Evolutionary conservation across 345 rosid genomes (phyloP).

Genomic region (Salix exigua): DNA sequence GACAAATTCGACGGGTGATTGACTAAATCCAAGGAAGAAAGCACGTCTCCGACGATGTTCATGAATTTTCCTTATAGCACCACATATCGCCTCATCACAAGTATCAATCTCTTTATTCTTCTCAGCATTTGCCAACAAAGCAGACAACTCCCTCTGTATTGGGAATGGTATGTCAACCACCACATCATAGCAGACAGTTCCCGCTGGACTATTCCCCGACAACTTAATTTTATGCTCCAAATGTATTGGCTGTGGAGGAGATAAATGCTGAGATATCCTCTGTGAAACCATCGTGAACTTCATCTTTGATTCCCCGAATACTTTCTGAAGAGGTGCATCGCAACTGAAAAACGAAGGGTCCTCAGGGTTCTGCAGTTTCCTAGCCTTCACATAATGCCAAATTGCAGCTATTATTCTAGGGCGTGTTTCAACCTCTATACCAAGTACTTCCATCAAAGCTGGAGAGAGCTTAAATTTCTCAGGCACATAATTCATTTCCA

Average conservation of each 20-base stretch:
- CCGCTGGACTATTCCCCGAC: slow-evolving; percentile 73
- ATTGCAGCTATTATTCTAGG: slow-evolving; percentile 95
- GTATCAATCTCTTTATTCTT: slow-evolving; percentile 94
- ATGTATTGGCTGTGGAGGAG: slow-evolving; percentile 85
- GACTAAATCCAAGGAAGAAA: slow-evolving; percentile 95
- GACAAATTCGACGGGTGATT: slow-evolving; percentile 90
- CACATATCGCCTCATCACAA: slow-evolving; percentile 92
- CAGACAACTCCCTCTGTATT: slow-evolving; percentile 83
- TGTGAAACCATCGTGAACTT: slow-evolving; percentile 89
- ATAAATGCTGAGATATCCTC: slow-evolving; percentile 74
- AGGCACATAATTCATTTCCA: slow-evolving; percentile 92
- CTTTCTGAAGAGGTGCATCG: slow-evolving; percentile 81
- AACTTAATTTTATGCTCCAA: slow-evolving; percentile 90
- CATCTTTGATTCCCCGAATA: slow-evolving; percentile 82
- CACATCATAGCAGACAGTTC: slow-evolving; percentile 93
- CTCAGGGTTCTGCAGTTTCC: slow-evolving; percentile 83
- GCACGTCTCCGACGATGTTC: slow-evolving; percentile 92
- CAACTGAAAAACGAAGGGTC: slow-evolving; percentile 85
- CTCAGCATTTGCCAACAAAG: slow-evolving; percentile 82
- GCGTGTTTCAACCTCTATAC: slow-evolving; percentile 92
- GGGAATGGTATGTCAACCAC: slow-evolving; percentile 89
- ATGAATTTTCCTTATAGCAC: slow-evolving; percentile 85
- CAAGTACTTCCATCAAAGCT: slow-evolving; percentile 86
- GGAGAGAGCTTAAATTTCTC: slow-evolving; percentile 94
- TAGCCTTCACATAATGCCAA: slow-evolving; percentile 99